These are phyloP conservation scores for Scytalidium lignicola DNA, from an alignment of 2,329 filamentous ascomycete genomes.

Conservation along the genomic window DNA sequence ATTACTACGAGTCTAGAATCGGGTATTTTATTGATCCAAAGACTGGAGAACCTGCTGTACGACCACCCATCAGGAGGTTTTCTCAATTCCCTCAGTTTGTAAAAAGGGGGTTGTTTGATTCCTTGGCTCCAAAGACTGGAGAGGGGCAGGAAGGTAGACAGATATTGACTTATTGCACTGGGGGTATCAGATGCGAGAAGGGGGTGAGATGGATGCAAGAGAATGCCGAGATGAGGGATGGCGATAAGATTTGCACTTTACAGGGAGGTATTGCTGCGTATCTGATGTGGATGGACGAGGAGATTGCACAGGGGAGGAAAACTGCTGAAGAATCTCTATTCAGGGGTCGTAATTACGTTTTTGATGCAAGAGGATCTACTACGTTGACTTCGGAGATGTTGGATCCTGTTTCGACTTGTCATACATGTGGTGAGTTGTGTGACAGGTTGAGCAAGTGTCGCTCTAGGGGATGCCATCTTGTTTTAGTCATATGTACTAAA, in stretches of 20 bases:
- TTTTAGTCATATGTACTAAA: conserved; percentile 24
- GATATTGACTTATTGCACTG: conserved; percentile 28
- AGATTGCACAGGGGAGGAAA: conserved; percentile 23
- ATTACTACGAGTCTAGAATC: conserved; percentile 29
- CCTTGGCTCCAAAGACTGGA: not conserved
- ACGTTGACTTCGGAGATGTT: conserved; percentile 9
- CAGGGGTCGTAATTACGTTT: conserved; percentile 28
- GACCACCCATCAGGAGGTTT: conserved; percentile 26
- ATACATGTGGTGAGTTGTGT: conserved; percentile 16
- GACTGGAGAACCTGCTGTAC: conserved; percentile 20
- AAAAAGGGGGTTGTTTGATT: conserved; percentile 9
- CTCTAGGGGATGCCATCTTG: conserved; percentile 24
- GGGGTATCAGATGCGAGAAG: conserved; percentile 29
- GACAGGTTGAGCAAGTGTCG: conserved; percentile 27
- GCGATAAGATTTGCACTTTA: conserved; percentile 23
- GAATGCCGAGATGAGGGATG: conserved; percentile 14
- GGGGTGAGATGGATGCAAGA: conserved; percentile 26
- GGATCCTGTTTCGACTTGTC: conserved; percentile 21
- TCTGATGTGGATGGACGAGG: conserved; percentile 28
- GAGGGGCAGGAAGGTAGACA: conserved; percentile 9
- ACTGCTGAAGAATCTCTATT: conserved; percentile 22
- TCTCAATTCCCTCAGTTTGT: conserved; percentile 29
- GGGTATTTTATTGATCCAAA: conserved; percentile 26
- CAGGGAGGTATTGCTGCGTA: conserved; percentile 28
- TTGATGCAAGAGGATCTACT: conserved; percentile 27